Conservation (phyloP, 129 eudicot species). For the Helianthus tuberosus region DNA sequence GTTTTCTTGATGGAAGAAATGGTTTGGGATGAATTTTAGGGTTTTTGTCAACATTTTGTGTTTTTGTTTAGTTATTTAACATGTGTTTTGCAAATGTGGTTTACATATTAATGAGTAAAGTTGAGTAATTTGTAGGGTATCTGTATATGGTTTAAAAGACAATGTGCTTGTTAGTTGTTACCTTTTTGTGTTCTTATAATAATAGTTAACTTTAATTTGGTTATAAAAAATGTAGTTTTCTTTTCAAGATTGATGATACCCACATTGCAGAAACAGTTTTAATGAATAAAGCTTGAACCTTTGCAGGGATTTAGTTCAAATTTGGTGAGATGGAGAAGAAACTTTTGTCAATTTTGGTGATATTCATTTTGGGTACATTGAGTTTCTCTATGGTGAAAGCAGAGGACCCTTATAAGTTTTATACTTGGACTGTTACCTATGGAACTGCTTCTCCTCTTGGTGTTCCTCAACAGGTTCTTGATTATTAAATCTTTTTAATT, state of each 20-base stretch:
- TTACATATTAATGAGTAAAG: neutral
- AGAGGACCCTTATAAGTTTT: conserved; percentile 82
- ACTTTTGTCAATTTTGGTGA: conserved; percentile 31
- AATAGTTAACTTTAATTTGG: neutral
- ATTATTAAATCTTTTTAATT: neutral
- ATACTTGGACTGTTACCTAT: conserved; percentile 94
- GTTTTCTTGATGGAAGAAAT: neutral
- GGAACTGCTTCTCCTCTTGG: conserved; percentile 94
- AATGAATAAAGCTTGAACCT: neutral
- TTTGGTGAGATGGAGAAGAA: conserved; percentile 49
- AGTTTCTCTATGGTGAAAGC: conserved; percentile 55
- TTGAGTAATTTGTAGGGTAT: neutral
- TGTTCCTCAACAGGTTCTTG: conserved; percentile 79
- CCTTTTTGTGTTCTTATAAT: neutral
- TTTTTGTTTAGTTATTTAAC: neutral
- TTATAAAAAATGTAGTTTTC: neutral
- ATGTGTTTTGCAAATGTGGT: neutral
- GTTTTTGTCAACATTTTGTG: conserved; percentile 17
- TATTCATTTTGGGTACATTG: conserved; percentile 43
- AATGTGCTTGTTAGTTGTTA: neutral
- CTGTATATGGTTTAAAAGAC: too few species aligned
- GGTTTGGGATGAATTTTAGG: neutral
- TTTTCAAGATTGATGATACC: conserved; percentile 15
- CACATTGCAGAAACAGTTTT: neutral
- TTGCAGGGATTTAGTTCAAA: conserved; percentile 36